Conservation (phyloP, 139 green algal species). For the Coccomyxa sp. region DNA sequence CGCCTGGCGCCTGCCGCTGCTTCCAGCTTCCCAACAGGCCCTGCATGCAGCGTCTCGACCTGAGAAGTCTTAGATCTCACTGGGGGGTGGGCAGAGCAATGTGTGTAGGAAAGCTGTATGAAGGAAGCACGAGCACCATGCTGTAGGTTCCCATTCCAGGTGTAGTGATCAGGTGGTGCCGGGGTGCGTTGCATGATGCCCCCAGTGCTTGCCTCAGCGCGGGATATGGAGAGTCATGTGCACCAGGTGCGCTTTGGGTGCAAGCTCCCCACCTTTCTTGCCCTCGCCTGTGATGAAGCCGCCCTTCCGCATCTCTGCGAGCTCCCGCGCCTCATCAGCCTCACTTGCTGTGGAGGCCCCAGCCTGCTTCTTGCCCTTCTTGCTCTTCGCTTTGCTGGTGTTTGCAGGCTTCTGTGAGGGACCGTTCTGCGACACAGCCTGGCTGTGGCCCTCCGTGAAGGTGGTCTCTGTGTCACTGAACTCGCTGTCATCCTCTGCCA, state of each 20-base stretch:
- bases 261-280: not conserved
- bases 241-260: not conserved
- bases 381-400: not conserved
- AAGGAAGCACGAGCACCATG: too few species aligned
- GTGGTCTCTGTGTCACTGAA: not conserved
- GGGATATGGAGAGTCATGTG: not conserved
- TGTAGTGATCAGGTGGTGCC: too few species aligned
- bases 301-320: conserved; percentile 10
- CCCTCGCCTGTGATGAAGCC: conserved; percentile 6
- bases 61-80: too few species aligned
- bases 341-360: not conserved
- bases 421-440: not conserved
- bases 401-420: not conserved
- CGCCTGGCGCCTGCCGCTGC: conserved; percentile 29
- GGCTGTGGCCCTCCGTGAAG: not conserved
- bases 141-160: too few species aligned
- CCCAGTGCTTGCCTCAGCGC: not conserved
- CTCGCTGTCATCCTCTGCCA: not conserved
- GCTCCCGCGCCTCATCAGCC: conserved; percentile 25
- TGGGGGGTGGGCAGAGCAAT: not conserved
- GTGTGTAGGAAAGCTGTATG: not conserved
- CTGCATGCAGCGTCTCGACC: too few species aligned
- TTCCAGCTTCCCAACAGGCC: conserved; percentile 15
- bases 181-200: too few species aligned
- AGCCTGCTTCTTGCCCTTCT: not conserved